phyloP scores from a whole-genome alignment of 805 yeast species.

The Saccharomyces jurei region DNA sequence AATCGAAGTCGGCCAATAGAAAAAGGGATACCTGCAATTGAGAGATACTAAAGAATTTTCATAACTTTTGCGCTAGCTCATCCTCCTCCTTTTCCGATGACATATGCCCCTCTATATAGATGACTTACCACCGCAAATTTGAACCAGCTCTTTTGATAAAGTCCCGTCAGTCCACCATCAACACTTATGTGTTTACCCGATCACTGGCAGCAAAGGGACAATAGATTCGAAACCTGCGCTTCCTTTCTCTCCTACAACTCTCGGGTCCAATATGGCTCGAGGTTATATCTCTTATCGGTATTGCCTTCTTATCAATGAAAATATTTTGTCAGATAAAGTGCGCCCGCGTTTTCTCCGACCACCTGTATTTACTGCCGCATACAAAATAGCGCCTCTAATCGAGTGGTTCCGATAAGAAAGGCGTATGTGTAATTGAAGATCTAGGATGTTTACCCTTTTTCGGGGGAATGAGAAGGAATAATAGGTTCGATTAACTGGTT shows the following conservation, averaged over 20 bases:
- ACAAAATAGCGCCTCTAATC: neutral
- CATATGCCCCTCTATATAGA: neutral
- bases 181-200: neutral
- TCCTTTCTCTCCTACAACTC: neutral
- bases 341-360: neutral
- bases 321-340: neutral
- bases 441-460: neutral
- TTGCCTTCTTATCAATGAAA: neutral
- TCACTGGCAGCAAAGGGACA: neutral
- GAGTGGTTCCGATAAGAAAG: neutral
- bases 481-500: neutral
- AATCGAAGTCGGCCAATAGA: neutral
- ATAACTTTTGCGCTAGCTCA: neutral
- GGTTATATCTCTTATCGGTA: neutral
- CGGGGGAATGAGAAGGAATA: neutral
- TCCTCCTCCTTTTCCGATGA: neutral
- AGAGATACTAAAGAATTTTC: neutral
- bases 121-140: neutral
- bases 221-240: neutral
- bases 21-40: neutral
- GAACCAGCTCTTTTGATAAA: neutral
- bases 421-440: neutral
- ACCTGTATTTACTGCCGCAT: neutral
- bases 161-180: neutral
- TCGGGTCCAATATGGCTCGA: neutral